Evolutionary conservation across 768 basidiomycete species (phyloP), one percentile per base, ranked within the genome.

Genomic region (Ramaria rubella): DNA sequence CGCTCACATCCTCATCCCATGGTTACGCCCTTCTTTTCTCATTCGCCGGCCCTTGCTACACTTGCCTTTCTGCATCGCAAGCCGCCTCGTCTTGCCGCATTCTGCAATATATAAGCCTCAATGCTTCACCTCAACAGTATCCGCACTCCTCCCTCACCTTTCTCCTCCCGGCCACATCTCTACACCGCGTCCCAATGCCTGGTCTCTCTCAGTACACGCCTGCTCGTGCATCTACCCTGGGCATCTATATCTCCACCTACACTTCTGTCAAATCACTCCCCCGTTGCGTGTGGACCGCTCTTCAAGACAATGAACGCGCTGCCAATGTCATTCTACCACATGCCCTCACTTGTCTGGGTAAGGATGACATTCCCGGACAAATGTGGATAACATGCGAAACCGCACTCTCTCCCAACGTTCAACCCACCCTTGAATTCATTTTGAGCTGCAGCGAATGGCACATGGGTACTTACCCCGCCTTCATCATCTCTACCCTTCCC

Each of bases 391-490:
- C 79, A 4, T 60, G 77, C 26, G 12, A 38, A 33, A 14, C 61
- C 60, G 14, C 54, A 14, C 52, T 75, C 62, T 4, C 43, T n/a
- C 24, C 43, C 55, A 19, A 29, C 36, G 31, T 45, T 27, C 23
- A 56, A 12, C 66, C 61, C 23, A 65, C 66, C 1, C 71, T 85
- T 42, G 73, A 77, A 23, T 77, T 84, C 58, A 68, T 90, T 8
- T 69, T 87, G 3, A 78, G 85, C 11, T 81, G 80, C 60, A 86
- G 83, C 0, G 67, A 75, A 27, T 80, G 80, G 0, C 64, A 68
- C 19, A 69, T 85, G 49, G 86, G 79, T 1, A 64, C 71, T 46
- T 86, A 89, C 60, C 89, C 88, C 2, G 62, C 86, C 7, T 90
- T 90, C 70, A 72, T 90, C 27, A 79, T 75, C 63, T 68, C 73